Percentiles rank a stretch among this genome's conserved stretches.
These are phyloP conservation scores for Psidium friedrichsthalianum DNA, from an alignment of 345 rosid species.

Conservation along the genomic window DNA sequence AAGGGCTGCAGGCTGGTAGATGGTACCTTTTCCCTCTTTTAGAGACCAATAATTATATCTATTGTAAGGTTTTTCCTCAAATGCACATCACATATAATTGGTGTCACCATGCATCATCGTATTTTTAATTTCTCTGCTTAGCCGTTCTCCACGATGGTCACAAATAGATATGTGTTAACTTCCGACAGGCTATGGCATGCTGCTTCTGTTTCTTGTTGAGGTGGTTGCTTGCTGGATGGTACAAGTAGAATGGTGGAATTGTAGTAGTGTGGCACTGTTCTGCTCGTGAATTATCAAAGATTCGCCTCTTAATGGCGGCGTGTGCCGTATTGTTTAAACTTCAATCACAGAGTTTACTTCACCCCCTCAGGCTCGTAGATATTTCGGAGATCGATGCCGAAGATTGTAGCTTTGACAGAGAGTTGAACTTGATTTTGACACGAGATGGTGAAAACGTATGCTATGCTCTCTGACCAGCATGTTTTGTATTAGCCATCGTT, in stretches of 20 bases:
- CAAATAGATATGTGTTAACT: neutral
- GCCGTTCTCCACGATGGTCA: neutral
- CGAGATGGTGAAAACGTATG: neutral
- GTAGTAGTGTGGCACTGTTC: neutral
- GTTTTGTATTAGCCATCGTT: neutral
- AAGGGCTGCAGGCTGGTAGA: neutral
- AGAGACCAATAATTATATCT: neutral
- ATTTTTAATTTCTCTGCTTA: neutral
- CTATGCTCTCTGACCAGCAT: neutral
- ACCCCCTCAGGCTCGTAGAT: neutral
- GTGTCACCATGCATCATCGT: neutral
- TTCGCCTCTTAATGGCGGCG: neutral
- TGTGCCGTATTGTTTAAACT: neutral
- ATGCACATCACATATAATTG: neutral
- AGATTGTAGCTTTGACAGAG: neutral
- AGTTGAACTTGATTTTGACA: neutral
- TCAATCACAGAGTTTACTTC: neutral
- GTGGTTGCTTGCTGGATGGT: slow-evolving; percentile 94
- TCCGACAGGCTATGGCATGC: slow-evolving; percentile 64
- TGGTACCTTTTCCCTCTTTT: neutral
- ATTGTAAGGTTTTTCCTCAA: neutral
- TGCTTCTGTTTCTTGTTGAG: slow-evolving; percentile 75
- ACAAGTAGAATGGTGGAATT: slow-evolving; percentile 35
- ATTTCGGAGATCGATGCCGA: neutral
- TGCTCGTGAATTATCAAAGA: neutral